Base-by-base conservation (phyloP, 1,284 basidiomycete genomes). In the Tilletia indica region DNA sequence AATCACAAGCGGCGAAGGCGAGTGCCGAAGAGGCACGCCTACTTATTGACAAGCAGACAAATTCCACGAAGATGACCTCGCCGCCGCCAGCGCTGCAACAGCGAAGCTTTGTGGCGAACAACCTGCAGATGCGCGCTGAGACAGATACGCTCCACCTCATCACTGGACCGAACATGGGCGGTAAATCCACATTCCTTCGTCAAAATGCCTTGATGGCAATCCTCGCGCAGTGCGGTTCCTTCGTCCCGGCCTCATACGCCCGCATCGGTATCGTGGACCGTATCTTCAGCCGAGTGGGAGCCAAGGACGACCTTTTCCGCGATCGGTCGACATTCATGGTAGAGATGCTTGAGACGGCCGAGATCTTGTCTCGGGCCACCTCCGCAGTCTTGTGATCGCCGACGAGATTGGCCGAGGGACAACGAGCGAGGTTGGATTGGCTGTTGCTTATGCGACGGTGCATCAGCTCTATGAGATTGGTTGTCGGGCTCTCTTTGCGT, bases 161-260 rank as follows among this genome's bases (percentile, higher is more conserved):
- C 77, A 98, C 95, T 0, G 96, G 96, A 0, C 96, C 96, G 0
- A 98, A 98, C 81, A 97, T 97, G 93, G 93, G 56, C 89, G 93
- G 79, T 67, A 98, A 99, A 85, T 95, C 93, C 0, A 98, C 96
- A 0, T 88, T 93, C 42, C 88, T 99, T 21, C 91, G 96, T 16
- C 95, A 97, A 83, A 92, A 90, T 0, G 97, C 96, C 3, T 87
- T 99, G 36, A 91, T 97, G 68, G 87, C 91, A 8, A 92, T 99
- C 72, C 87, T 99, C 1, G 96, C 95, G 0, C 96, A 99, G 84
- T 89, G 90, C 5, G 96, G 96, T 2, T 92, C 91, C 6, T 99
- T 93, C 84, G 94, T 99, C 0, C 97, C 97, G 0, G 94, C 95
- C 36, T 89, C 91, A 67, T 83, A 85, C 21, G 94, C 93, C 0